A percentile compares a stretch with the other conserved stretches of the same genome.
phyloP scores from a whole-genome alignment of 2,329 filamentous ascomycete genomes.

The Emergomyces africanus region DNA sequence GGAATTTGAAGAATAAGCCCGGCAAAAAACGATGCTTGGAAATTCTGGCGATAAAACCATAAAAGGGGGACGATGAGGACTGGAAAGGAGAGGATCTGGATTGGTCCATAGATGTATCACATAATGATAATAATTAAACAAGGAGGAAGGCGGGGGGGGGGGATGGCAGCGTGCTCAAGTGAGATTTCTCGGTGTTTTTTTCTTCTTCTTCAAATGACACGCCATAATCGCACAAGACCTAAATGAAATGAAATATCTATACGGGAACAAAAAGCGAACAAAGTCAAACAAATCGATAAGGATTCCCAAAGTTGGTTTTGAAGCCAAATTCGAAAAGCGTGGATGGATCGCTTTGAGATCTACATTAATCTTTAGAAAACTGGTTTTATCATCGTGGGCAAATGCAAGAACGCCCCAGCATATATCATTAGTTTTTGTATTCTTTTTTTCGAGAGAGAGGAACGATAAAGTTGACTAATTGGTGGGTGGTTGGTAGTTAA shows the following conservation, averaged over 20 bases:
- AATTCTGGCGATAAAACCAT: neutral
- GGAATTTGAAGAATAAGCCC: neutral
- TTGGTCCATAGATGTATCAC: neutral
- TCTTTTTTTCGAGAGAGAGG: slow-evolving; percentile 5
- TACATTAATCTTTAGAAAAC: neutral
- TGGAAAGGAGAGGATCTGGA: neutral
- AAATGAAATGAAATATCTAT: slow-evolving; percentile 3
- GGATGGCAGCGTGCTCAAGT: neutral
- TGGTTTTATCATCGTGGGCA: neutral
- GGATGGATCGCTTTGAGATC: neutral
- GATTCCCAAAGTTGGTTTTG: slow-evolving; percentile 1
- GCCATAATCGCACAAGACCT: slow-evolving; percentile 3
- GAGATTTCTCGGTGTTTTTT: neutral
- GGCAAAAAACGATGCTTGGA: neutral
- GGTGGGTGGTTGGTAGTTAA: slow-evolving; percentile 65
- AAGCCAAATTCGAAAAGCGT: neutral
- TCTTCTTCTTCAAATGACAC: neutral
- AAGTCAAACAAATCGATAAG: slow-evolving; percentile 8
- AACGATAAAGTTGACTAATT: slow-evolving; percentile 5
- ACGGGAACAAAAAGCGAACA: neutral
- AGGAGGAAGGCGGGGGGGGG: too few relatives aligned
- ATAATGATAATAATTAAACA: neutral
- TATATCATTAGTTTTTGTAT: slow-evolving; percentile 3
- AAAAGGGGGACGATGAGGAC: too few relatives aligned
- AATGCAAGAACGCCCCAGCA: slow-evolving; percentile 2